Base-by-base conservation (phyloP, 176 grass and related monocot species). In the Pontederia paniculata region DNA sequence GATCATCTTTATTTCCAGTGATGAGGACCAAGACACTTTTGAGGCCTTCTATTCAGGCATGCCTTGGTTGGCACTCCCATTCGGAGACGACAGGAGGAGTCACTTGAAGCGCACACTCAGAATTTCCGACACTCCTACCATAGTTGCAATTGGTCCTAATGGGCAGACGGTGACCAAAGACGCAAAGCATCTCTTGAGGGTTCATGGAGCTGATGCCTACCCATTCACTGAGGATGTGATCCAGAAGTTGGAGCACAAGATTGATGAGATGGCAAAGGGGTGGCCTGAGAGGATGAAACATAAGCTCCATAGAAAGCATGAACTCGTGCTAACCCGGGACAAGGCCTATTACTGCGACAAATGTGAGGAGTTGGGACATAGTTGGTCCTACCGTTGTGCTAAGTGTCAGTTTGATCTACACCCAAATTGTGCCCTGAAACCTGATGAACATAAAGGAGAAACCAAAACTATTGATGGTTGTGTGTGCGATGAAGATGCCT, bases 261-360 rank as follows among this genome's bases (percentile, higher is more conserved):
- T 72, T 11, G 78, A 84, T 15, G 79, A 88, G 21, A 70, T 84
- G 74, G 84, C 68, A 0, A 79, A 88, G 45, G 65, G 58, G 52
- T 84, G 75, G 81, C 89, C 89, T 60, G 74, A 83, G 64, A 89
- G 78, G 71, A 9, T 89, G 72, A 79, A 89, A 64, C 84, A 82
- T 55, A 63, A 70, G 19, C 72, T 88, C 46, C 84, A 95, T 17
- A n/a, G n/a, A n/a, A 72, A 71, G 69, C 89, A 95, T 37, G 89
- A 89, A 49, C 82, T 95, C n/a, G 58, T 80, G 23, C 75, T 95
- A 43, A 65, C 45, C 0, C 77, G 81, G 16, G 52, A 58, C 23
- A 21, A 63, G 52, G 72, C 50, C 18, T 57, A 13, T 17, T 9
- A 20, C 12, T 88, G 81, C 73, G 71, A 69, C 47, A 52, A 14